Evolutionary conservation across 2,329 filamentous ascomycete genomes (phyloP).

Genomic region (Stylonectria norvegica): DNA sequence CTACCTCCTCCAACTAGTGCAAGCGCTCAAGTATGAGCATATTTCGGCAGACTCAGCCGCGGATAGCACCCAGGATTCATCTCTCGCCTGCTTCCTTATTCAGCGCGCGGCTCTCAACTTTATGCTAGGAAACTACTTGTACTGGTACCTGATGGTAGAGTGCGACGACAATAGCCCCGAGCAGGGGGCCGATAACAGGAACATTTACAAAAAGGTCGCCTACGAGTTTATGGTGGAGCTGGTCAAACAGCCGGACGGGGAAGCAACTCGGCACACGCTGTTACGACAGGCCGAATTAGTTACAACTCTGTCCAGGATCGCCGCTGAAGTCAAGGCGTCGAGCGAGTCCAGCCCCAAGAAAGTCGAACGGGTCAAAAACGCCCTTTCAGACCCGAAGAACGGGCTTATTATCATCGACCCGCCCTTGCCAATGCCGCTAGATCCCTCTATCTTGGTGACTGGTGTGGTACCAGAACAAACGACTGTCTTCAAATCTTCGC

Average conservation of each 20-base stretch:
- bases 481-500: conserved; percentile 90
- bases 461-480: conserved; percentile 82
- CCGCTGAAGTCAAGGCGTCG: conserved; percentile 80
- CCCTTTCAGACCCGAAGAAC: conserved; percentile 83
- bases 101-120: conserved; percentile 84
- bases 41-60: conserved; percentile 56
- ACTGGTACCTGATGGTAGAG: conserved; percentile 99
- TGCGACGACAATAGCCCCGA: conserved; percentile 80
- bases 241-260: conserved; percentile 65
- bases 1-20: conserved; percentile 90
- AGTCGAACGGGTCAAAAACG: conserved; percentile 78
- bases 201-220: conserved; percentile 87
- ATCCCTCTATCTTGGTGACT: conserved; percentile 75
- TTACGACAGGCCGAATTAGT: conserved; percentile 87
- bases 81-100: conserved; percentile 84
- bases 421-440: conserved; percentile 81
- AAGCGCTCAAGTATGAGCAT: conserved; percentile 91
- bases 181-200: conserved; percentile 70
- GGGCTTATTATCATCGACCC: conserved; percentile 81
- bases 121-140: conserved; percentile 87
- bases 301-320: conserved; percentile 80
- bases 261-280: conserved; percentile 70
- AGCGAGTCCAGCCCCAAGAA: conserved; percentile 76
- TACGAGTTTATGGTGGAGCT: conserved; percentile 95
- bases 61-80: conserved; percentile 69